Evolutionary conservation across 2,329 filamentous ascomycete species (phyloP), one percentile per base, ranked within the genome.

Genomic region (Pyrenophora teres): DNA sequence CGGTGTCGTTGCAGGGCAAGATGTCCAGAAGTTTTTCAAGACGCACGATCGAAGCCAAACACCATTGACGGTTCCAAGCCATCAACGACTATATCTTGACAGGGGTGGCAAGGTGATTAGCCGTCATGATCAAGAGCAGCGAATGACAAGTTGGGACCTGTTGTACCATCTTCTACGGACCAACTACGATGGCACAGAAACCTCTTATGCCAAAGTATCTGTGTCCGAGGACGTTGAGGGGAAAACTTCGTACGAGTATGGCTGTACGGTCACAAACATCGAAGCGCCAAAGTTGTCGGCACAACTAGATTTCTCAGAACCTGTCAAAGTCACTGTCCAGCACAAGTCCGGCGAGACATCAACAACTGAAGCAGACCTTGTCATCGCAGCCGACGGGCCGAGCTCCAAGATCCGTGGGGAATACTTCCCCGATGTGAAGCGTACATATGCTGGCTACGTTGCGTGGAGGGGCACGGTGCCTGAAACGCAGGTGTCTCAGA

Each of bases 141-240:
- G 57, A 8, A 69, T 67, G 64, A 69, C 63, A 3, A 69, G 66
- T 47, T 69, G 66, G 65, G 67, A 66, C 40, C 36, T 67, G 33
- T 19, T 68, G 10, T 69, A 67, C 18, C 61, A 67, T 31, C 35
- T 70, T 0, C 41, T 69, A 7, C 56, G 66, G 6, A 56, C 64
- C 0, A 68, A 69, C 27, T 65, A 59, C 15, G 65, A 69, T 44
- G 59, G 59, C 8, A 50, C 62, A 3, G 41, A 63, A 5, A 67
- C 59, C 30, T 57, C 61, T 8, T 67, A 64, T 40, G 57, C 49
- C 8, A 40, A 57, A 25, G 46, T 50, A 7, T 60, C 58, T 6
- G 23, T 46, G 16, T n/a, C 49, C 9, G 37, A 62, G 10, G 50
- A 52, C 1, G 31, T 51, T 2, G 56, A 65, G 35, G 63, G 62